These are phyloP conservation scores for Tetrahymena borealis DNA, from an alignment of 73 alveolate genomes.

Conservation along the genomic window DNA sequence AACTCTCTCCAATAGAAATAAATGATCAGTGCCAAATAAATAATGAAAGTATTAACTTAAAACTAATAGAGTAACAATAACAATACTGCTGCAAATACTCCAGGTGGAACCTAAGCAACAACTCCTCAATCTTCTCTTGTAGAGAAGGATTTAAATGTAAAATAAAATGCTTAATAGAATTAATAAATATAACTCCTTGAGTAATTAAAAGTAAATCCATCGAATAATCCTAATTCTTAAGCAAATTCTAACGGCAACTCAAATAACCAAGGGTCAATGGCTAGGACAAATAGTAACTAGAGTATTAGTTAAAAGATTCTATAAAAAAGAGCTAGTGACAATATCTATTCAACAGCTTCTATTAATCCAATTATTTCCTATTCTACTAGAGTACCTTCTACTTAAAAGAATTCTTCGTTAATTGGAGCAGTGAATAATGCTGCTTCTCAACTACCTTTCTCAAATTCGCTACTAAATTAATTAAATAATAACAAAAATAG, in stretches of 20 bases:
- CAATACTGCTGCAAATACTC: not conserved
- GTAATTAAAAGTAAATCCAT: not conserved
- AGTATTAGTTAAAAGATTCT: not conserved
- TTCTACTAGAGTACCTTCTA: not conserved
- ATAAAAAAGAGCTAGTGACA: not conserved
- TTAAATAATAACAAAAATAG: not conserved
- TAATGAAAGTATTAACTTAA: not conserved
- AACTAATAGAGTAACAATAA: not conserved
- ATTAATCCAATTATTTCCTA: not conserved
- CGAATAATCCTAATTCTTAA: no score
- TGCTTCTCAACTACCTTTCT: not conserved
- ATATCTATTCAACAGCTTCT: not conserved
- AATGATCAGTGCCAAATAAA: not conserved
- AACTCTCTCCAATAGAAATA: not conserved
- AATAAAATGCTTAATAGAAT: not conserved
- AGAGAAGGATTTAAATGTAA: not conserved
- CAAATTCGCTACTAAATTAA: not conserved
- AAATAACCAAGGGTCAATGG: not conserved
- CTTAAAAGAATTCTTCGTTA: not conserved
- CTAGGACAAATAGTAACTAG: not conserved
- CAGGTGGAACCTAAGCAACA: not conserved
- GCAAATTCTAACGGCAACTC: not conserved
- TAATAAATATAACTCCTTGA: not conserved
- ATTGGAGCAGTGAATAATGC: not conserved
- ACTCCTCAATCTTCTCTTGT: not conserved